A percentile compares a stretch with the other conserved stretches of the same genome.
Evolutionary conservation across 495 filamentous ascomycete genomes (phyloP).

Genomic region (Aspergillus biplanus): DNA sequence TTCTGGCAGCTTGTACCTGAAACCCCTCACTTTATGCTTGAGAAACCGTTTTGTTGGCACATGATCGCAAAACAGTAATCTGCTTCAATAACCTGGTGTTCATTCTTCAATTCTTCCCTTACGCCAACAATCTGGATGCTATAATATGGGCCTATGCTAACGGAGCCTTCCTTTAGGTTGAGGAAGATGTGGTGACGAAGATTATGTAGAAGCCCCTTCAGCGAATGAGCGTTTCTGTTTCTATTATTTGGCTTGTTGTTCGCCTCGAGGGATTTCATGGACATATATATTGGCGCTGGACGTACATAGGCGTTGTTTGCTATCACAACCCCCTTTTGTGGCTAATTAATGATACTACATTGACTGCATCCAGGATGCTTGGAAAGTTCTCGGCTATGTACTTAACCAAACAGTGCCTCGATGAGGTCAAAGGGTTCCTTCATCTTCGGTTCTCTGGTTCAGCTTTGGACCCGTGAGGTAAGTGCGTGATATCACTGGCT

Average conservation of each 20-base stretch:
- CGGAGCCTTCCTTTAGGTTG: slow-evolving; percentile 70
- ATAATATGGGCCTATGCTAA: slow-evolving; percentile 54
- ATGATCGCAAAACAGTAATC: too few species aligned
- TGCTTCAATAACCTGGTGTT: too few species aligned
- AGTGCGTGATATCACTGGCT: slow-evolving; percentile 50
- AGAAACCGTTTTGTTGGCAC: too few species aligned
- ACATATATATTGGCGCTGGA: slow-evolving; percentile 31
- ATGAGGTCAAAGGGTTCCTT: slow-evolving; percentile 14
- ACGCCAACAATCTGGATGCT: neutral
- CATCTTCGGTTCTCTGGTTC: slow-evolving; percentile 26
- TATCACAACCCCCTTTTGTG: slow-evolving; percentile 23
- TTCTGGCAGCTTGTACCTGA: too few species aligned
- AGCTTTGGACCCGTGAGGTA: slow-evolving; percentile 42
- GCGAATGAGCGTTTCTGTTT: slow-evolving; percentile 28
- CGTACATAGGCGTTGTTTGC: slow-evolving; percentile 39
- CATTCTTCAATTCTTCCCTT: too few species aligned
- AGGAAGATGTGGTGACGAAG: slow-evolving; percentile 91
- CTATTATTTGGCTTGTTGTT: slow-evolving; percentile 29
- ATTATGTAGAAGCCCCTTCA: slow-evolving; percentile 71
- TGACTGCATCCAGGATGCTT: slow-evolving; percentile 35
- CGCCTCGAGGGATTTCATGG: slow-evolving; percentile 23
- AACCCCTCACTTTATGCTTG: too few species aligned
- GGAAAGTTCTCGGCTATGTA: slow-evolving; percentile 37
- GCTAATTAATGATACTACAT: slow-evolving; percentile 42
- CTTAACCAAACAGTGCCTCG: slow-evolving; percentile 33